Evolutionary conservation across 805 yeast genomes (phyloP).

Genomic region (Cyberlindnera subsufficiens): DNA sequence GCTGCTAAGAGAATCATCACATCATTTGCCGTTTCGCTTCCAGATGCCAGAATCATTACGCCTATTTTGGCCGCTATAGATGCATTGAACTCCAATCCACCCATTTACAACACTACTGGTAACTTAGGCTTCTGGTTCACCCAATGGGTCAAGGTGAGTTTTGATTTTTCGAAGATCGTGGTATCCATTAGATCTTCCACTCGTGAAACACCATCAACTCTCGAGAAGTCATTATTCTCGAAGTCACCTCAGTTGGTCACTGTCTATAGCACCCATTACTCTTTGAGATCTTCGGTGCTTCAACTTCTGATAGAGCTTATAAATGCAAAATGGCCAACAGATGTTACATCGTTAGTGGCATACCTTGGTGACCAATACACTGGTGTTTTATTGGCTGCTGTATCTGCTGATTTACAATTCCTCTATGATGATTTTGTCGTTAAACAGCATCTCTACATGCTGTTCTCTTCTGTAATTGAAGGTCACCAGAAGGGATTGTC

Average conservation of each 20-base stretch:
- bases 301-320: constrained; percentile 54
- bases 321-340: constrained; percentile 47
- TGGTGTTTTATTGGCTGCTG: constrained; percentile 48
- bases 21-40: constrained; percentile 49
- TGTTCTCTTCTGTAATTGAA: constrained; percentile 61
- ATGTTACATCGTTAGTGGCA: constrained; percentile 75
- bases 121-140: constrained; percentile 41
- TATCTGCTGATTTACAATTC: constrained; percentile 56
- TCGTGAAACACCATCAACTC: constrained; percentile 48
- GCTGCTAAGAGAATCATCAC: constrained; percentile 47
- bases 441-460: constrained; percentile 51
- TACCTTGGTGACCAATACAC: constrained; percentile 69
- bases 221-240: constrained; percentile 57
- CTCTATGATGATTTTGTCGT: constrained; percentile 47
- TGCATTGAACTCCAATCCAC: constrained; percentile 32
- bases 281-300: constrained; percentile 46
- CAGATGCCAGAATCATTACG: constrained; percentile 45
- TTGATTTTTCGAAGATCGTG: constrained; percentile 51
- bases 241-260: constrained; percentile 51
- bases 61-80: constrained; percentile 51
- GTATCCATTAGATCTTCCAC: constrained; percentile 49
- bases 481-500: constrained; percentile 78
- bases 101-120: constrained; percentile 35
- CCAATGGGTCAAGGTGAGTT: constrained; percentile 43
- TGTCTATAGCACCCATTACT: constrained; percentile 44